Evolutionary conservation across 2,329 filamentous ascomycete genomes (phyloP).

Genomic region (Onygena corvina): DNA sequence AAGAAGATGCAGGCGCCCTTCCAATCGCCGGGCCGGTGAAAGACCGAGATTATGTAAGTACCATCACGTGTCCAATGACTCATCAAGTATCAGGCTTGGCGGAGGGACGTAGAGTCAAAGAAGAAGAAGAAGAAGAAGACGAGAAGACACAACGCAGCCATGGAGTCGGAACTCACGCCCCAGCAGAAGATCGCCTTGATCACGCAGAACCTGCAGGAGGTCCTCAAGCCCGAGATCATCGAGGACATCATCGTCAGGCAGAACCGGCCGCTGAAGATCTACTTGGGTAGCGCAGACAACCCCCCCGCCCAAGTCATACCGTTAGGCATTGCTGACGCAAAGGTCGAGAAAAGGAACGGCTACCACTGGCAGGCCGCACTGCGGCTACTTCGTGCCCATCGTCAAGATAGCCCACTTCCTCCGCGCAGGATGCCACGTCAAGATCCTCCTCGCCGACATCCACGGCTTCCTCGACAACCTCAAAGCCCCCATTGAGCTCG

Average conservation of each 20-base stretch:
- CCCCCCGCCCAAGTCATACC: neutral
- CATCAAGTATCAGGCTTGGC: too few relatives aligned
- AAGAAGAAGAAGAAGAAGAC: neutral
- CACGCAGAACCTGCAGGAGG: conserved; percentile 67
- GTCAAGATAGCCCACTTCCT: conserved; percentile 79
- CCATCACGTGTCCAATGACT: neutral
- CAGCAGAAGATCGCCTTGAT: conserved; percentile 62
- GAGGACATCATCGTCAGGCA: conserved; percentile 56
- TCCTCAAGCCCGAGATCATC: conserved; percentile 73
- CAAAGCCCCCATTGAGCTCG: conserved; percentile 71
- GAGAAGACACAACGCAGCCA: conserved; percentile 10
- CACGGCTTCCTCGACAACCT: conserved; percentile 43
- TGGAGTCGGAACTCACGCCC: conserved; percentile 17
- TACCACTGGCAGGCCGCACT: conserved; percentile 70
- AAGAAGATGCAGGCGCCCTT: too few relatives aligned
- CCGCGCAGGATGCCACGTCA: conserved; percentile 66
- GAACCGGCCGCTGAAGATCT: conserved; percentile 60
- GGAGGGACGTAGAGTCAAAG: neutral
- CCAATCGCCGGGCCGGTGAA: too few relatives aligned
- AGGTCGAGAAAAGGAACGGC: conserved; percentile 66
- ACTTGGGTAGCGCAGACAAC: conserved; percentile 51
- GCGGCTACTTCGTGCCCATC: conserved; percentile 73
- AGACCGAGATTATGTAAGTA: too few relatives aligned
- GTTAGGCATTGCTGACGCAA: too few relatives aligned
- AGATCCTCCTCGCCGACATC: conserved; percentile 57